These are phyloP conservation scores for Cardamine resedifolia DNA, from an alignment of 345 rosid species.

Conservation along the genomic window DNA sequence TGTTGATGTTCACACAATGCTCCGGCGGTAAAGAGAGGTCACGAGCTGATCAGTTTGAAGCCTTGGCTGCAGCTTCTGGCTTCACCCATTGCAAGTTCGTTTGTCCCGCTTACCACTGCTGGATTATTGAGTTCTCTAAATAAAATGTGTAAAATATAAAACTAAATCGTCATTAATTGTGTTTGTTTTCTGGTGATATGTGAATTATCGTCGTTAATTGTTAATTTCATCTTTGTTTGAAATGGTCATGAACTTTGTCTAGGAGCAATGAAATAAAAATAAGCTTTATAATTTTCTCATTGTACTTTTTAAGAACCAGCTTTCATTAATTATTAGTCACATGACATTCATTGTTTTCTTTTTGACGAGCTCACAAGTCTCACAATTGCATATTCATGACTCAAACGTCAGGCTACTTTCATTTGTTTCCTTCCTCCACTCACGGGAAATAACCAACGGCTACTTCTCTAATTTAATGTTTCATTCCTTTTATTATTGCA, in stretches of 20 bases:
- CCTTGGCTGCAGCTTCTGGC: slow-evolving; percentile 44
- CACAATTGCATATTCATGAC: slow-evolving; percentile 25
- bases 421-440: slow-evolving; percentile 14
- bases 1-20: slow-evolving; percentile 48
- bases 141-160: background rate
- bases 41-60: slow-evolving; percentile 43
- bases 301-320: background rate
- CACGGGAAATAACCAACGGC: slow-evolving; percentile 31
- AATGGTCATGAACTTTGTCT: slow-evolving; percentile 1
- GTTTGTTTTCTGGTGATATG: background rate
- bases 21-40: slow-evolving; percentile 53
- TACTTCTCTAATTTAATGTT: slow-evolving; percentile 18
- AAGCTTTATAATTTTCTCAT: background rate
- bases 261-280: background rate
- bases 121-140: slow-evolving; percentile 34
- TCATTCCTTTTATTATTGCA: slow-evolving; percentile 7
- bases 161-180: background rate
- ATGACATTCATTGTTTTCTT: background rate
- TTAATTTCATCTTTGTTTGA: background rate
- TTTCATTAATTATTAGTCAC: slow-evolving; percentile 1
- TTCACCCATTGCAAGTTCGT: slow-evolving; percentile 37
- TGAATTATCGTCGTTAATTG: background rate
- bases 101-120: slow-evolving; percentile 27
- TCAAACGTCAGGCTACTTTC: slow-evolving; percentile 21
- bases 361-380: background rate